Evolutionary conservation across 495 filamentous ascomycete species (phyloP), one percentile per base, ranked within the genome.

Genomic region (Elasticomyces elasticus): DNA sequence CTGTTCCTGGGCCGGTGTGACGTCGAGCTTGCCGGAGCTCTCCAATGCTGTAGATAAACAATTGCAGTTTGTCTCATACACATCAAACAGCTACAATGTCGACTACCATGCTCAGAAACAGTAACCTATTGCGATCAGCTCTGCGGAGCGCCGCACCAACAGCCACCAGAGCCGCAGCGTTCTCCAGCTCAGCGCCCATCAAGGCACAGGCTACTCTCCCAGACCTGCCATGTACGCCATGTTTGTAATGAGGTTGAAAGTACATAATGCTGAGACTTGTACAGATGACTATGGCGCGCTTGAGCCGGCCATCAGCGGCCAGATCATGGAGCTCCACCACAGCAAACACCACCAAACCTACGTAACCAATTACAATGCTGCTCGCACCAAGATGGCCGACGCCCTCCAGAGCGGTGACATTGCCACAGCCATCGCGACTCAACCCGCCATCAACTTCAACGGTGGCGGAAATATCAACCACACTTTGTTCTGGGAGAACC

Each of bases 291-390:
- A 71, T 51, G 69, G 66, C 60, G 92, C 89, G 23, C 87, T 98
- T 65, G 92, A 98, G 70, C 92, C 92, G 59, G 71, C 86, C 68
- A 94, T 98, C 74, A 90, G 85, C 38, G 90, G 87, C 73, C 83
- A 89, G 77, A 98, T 98, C 75, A 98, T 98, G 92, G 91, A 98
- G 78, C 76, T 89, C 7, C 85, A 89, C 72, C 80, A 89, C 77
- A 76, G 73, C 64, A 85, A 82, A 64, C 85, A 89, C 73, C 85
- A 89, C 73, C 74, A 85, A 62, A 85, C 84, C 55, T 89, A 89
- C 69, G 85, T 89, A 52, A 87, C 76, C 67, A 78, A 78, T 40
- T 78, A 82, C 65, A 89, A 89, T 71, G 71, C 72, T 35, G 77
- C 78, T 11, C 63, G 75, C 28, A 80, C 85, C 60, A 77, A 81